Conservation (phyloP, 2,329 filamentous ascomycete species). For the Microdochium nivale region DNA sequence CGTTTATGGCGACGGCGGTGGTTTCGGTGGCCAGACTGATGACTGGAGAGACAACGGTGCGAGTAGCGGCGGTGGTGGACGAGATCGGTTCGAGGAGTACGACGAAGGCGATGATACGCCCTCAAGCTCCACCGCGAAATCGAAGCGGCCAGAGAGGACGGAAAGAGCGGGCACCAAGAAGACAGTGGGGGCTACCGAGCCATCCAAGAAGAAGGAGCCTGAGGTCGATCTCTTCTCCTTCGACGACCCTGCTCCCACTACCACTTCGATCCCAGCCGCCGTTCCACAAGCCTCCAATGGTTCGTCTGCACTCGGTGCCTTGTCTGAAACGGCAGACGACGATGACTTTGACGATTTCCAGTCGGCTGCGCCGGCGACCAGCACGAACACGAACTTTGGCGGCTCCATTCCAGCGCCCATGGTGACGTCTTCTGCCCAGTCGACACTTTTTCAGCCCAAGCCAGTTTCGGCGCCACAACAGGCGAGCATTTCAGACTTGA, state of each 20-base stretch:
- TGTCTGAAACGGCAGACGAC: conserved; percentile 52
- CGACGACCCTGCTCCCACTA: conserved; percentile 56
- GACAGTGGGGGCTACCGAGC: conserved; percentile 38
- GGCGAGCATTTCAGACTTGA: conserved; percentile 71
- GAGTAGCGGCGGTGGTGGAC: conserved; percentile 42
- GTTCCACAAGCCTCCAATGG: conserved; percentile 28
- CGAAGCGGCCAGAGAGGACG: conserved; percentile 39
- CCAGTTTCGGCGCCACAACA: conserved; percentile 78
- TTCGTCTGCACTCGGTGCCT: conserved; percentile 35
- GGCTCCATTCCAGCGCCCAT: conserved; percentile 31
- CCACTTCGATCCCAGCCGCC: conserved; percentile 27
- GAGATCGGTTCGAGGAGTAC: conserved; percentile 89
- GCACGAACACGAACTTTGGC: conserved; percentile 33
- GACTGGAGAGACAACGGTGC: conserved; percentile 55
- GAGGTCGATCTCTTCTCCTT: conserved; percentile 91
- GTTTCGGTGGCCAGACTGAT: conserved; percentile 71
- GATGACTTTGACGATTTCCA: conserved; percentile 98
- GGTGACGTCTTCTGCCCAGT: conserved; percentile 42
- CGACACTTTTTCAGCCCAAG: conserved; percentile 67
- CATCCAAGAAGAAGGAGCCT: conserved; percentile 75
- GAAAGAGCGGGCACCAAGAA: conserved; percentile 47
- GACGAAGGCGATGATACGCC: conserved; percentile 61
- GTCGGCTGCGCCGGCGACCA: conserved; percentile 60
- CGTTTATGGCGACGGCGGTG: conserved; percentile 93
- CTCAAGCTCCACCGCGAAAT: conserved; percentile 34